A percentile compares a stretch with the other conserved stretches of the same genome.
Evolutionary conservation across 768 basidiomycete genomes (phyloP).

Genomic region (Coprinellus aureogranulatus): DNA sequence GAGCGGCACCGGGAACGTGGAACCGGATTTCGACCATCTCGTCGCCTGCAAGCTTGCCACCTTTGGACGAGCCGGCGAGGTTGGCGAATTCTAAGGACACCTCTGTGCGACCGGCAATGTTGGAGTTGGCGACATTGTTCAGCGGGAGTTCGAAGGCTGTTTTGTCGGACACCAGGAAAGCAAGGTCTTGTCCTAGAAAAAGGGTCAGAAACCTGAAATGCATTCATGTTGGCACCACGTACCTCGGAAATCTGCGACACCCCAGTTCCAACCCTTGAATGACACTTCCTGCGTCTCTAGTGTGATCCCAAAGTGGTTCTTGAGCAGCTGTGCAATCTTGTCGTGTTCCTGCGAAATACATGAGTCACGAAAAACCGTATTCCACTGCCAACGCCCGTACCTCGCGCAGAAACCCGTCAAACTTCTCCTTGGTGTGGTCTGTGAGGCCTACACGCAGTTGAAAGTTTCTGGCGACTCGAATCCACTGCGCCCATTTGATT

Average conservation of each 20-base stretch:
- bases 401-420: constrained; percentile 92
- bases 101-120: constrained; percentile 95
- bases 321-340: constrained; percentile 72
- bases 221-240: constrained; percentile 13
- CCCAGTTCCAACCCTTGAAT: constrained; percentile 99
- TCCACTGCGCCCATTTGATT: constrained; percentile 89
- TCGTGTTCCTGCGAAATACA: constrained; percentile 76
- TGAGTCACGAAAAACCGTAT: not conserved
- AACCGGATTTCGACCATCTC: constrained; percentile 96
- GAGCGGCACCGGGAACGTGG: constrained; percentile 82
- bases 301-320: constrained; percentile 82
- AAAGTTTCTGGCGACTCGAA: constrained; percentile 88
- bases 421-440: constrained; percentile 74
- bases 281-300: constrained; percentile 84
- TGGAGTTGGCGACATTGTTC: constrained; percentile 87
- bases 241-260: constrained; percentile 93
- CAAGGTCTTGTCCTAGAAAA: constrained; percentile 77
- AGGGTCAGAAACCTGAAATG: not conserved
- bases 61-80: constrained; percentile 41
- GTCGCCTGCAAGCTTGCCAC: constrained; percentile 54
- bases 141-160: constrained; percentile 89
- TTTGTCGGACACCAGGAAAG: constrained; percentile 85
- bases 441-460: constrained; percentile 84
- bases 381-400: constrained; percentile 38
- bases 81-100: constrained; percentile 94